These are phyloP conservation scores for Tremella yokohamensis DNA, from an alignment of 768 basidiomycete species.

Conservation along the genomic window DNA sequence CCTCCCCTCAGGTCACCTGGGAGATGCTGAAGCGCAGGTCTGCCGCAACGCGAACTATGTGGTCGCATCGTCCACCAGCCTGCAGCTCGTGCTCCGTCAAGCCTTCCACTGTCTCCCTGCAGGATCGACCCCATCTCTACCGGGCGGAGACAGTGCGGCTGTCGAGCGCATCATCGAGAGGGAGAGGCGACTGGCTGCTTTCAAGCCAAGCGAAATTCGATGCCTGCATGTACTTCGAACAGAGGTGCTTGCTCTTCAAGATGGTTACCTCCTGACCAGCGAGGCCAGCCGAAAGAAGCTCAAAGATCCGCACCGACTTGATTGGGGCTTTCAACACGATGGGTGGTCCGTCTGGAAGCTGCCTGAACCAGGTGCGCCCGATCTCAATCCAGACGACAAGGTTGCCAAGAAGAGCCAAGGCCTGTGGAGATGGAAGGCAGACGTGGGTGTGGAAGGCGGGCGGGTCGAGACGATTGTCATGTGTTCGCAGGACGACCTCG, in stretches of 20 bases:
- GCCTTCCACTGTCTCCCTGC: not conserved
- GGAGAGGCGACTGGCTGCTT: constrained; percentile 1
- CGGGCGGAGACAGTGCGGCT: not conserved
- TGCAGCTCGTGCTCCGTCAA: not conserved
- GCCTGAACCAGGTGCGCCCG: not conserved
- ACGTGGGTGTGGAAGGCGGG: constrained; percentile 3
- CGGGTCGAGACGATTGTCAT: not conserved
- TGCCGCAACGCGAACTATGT: not conserved
- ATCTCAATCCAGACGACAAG: not conserved
- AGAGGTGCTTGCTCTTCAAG: not conserved
- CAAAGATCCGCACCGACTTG: not conserved
- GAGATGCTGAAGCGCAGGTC: not conserved
- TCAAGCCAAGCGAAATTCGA: not conserved
- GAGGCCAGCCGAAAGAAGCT: not conserved
- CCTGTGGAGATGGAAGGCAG: not conserved
- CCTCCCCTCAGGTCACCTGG: too few relatives aligned
- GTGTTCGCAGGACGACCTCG: constrained; percentile 1
- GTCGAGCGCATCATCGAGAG: constrained; percentile 1
- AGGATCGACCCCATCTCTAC: not conserved
- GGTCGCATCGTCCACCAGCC: not conserved
- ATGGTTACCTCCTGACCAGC: constrained; percentile 1
- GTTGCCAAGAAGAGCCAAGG: not conserved
- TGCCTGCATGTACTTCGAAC: not conserved
- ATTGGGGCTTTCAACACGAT: not conserved
- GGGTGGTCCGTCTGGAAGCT: constrained; percentile 4